Conservation (phyloP, 2,329 filamentous ascomycete genomes). For the Colletotrichum melonis region DNA sequence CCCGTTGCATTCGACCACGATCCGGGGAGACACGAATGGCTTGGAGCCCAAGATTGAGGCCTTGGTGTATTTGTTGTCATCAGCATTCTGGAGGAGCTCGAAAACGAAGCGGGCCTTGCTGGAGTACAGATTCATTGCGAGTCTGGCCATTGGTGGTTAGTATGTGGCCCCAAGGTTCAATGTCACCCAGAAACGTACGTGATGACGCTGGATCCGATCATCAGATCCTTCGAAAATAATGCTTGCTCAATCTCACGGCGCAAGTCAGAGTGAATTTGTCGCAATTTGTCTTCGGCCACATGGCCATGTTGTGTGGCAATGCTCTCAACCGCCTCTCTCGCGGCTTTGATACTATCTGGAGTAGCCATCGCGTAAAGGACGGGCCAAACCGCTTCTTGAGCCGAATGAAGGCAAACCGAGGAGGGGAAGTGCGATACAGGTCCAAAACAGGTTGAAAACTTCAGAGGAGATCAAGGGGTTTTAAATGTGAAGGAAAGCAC, state of each 20-base stretch:
- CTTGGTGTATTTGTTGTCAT: conserved; percentile 57
- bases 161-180: not conserved
- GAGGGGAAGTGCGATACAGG: too few species aligned
- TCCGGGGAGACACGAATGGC: conserved; percentile 49
- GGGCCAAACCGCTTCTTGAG: too few species aligned
- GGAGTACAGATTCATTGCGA: conserved; percentile 55
- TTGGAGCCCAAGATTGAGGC: conserved; percentile 34
- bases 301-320: not conserved
- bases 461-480: too few species aligned
- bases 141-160: conserved; percentile 39
- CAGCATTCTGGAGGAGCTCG: conserved; percentile 66
- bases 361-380: not conserved
- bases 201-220: not conserved
- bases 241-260: not conserved
- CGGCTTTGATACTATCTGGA: not conserved
- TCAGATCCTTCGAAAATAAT: not conserved
- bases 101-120: conserved; percentile 60
- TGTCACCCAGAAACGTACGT: not conserved
- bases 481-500: too few species aligned
- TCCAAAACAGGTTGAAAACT: too few species aligned
- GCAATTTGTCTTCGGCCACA: not conserved
- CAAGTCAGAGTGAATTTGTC: not conserved
- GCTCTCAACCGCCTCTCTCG: not conserved
- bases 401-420: too few species aligned
- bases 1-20: conserved; percentile 60